Conservation (phyloP, 2,329 filamentous ascomycete genomes). For the Pseudogymnoascus sp. region DNA sequence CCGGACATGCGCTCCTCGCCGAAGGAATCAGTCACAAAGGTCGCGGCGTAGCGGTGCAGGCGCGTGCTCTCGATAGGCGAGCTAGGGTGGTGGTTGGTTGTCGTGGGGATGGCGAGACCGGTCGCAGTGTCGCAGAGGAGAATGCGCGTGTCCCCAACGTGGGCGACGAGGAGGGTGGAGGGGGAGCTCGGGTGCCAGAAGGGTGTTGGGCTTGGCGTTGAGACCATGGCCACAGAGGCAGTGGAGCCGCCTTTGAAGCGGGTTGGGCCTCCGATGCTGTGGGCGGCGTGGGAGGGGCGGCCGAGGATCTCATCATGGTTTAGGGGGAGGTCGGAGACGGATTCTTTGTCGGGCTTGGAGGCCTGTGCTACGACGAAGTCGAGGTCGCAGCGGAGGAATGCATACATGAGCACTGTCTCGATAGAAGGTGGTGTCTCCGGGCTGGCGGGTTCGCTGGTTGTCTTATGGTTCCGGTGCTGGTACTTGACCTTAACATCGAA, state of each 20-base stretch:
- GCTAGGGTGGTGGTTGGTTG: constrained; percentile 88
- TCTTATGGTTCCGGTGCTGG: constrained; percentile 5
- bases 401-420: constrained; percentile 77
- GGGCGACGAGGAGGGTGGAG: constrained; percentile 75
- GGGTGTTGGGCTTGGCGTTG: constrained; percentile 80
- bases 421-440: constrained; percentile 41
- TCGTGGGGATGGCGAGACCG: constrained; percentile 71
- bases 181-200: constrained; percentile 92
- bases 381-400: constrained; percentile 86
- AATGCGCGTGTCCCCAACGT: constrained; percentile 89
- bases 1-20: constrained; percentile 93
- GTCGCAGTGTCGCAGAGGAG: constrained; percentile 81
- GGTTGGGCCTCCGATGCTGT: constrained; percentile 61
- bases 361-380: constrained; percentile 91
- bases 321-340: constrained; percentile 67
- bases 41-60: constrained; percentile 75
- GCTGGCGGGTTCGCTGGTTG: constrained; percentile 19
- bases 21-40: constrained; percentile 91
- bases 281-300: constrained; percentile 44
- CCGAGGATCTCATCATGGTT: constrained; percentile 82
- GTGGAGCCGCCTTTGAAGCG: constrained; percentile 94
- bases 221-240: constrained; percentile 81
- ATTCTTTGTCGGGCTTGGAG: constrained; percentile 65
- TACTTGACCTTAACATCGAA: constrained; percentile 43
- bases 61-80: constrained; percentile 75